Evolutionary conservation across 2,329 filamentous ascomycete genomes (phyloP).

Genomic region (Pseudopyricularia cyperi): DNA sequence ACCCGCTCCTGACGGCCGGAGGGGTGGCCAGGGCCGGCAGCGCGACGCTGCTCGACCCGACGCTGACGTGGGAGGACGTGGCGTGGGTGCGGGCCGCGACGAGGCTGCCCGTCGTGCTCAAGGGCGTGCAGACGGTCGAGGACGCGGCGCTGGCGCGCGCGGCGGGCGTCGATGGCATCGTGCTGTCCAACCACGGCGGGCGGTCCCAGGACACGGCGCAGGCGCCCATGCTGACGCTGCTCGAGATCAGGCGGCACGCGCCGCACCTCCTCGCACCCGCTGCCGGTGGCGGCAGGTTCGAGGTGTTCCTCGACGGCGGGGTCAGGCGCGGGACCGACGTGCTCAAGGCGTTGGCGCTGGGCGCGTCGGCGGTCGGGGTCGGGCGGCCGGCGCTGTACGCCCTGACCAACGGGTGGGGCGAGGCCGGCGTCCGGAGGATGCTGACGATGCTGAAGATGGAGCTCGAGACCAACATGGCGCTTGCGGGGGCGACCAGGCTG

Average conservation of each 20-base stretch:
- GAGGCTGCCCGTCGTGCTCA: slow-evolving; percentile 40
- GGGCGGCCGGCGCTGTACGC: slow-evolving; percentile 7
- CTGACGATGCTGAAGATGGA: slow-evolving; percentile 6
- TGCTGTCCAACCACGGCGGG: slow-evolving; percentile 47
- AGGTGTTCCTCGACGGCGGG: slow-evolving; percentile 42
- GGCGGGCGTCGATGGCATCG: slow-evolving; percentile 42
- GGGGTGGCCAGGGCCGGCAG: slow-evolving; percentile 26
- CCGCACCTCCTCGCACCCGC: slow-evolving; percentile 34
- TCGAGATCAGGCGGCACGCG: slow-evolving; percentile 13
- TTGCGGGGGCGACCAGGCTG: slow-evolving; percentile 4
- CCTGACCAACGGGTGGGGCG: slow-evolving; percentile 1
- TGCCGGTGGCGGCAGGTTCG: slow-evolving; percentile 22
- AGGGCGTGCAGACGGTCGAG: slow-evolving; percentile 42
- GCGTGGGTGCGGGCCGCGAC: slow-evolving; percentile 41
- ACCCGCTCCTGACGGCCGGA: slow-evolving; percentile 31
- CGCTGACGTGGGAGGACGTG: slow-evolving; percentile 42
- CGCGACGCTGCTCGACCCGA: slow-evolving; percentile 31
- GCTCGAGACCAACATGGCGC: slow-evolving; percentile 6
- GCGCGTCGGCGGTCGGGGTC: slow-evolving; percentile 7
- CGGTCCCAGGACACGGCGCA: slow-evolving; percentile 26
- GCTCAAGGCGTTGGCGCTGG: slow-evolving; percentile 7
- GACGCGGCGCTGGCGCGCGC: slow-evolving; percentile 41
- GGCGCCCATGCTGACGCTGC: slow-evolving; percentile 35
- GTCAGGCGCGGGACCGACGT: slow-evolving; percentile 38
- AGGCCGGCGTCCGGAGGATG: slow-evolving; percentile 4